These are phyloP conservation scores for Pleurotus tuber-regium DNA, from an alignment of 768 basidiomycete genomes.

Conservation along the genomic window DNA sequence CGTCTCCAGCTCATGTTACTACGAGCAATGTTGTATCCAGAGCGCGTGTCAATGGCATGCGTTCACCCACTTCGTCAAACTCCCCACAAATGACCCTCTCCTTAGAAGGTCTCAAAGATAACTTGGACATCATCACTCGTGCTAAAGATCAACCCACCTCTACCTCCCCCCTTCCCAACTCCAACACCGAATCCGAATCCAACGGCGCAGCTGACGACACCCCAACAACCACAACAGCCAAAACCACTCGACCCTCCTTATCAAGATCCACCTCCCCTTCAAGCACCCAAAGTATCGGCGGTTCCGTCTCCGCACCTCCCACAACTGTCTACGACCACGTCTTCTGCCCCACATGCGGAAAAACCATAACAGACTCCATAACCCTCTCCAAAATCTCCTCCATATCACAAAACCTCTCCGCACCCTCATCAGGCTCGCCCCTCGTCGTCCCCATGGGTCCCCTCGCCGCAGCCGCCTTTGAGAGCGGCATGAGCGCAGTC, in stretches of 20 bases:
- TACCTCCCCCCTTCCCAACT: conserved; percentile 27
- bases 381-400: conserved; percentile 28
- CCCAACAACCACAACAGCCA: conserved; percentile 11
- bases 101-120: conserved; percentile 44
- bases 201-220: neutral
- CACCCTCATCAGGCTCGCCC: conserved; percentile 27
- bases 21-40: conserved; percentile 1
- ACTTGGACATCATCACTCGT: conserved; percentile 25
- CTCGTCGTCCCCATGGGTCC: conserved; percentile 56
- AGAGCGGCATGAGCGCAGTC: conserved; percentile 66
- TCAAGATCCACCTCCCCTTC: neutral
- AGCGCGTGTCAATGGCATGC: conserved; percentile 14
- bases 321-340: conserved; percentile 38
- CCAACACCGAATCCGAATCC: conserved; percentile 22
- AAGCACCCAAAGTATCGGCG: conserved; percentile 12
- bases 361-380: conserved; percentile 41
- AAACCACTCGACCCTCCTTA: neutral
- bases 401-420: conserved; percentile 20
- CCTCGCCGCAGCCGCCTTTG: conserved; percentile 58
- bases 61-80: conserved; percentile 14
- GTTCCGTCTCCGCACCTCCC: conserved; percentile 41
- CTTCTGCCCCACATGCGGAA: conserved; percentile 57
- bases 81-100: conserved; percentile 40
- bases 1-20: too few species aligned
- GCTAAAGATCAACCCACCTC: conserved; percentile 8